Conservation (phyloP, 257 asterid species). For the Solanum lycopersicoides region DNA sequence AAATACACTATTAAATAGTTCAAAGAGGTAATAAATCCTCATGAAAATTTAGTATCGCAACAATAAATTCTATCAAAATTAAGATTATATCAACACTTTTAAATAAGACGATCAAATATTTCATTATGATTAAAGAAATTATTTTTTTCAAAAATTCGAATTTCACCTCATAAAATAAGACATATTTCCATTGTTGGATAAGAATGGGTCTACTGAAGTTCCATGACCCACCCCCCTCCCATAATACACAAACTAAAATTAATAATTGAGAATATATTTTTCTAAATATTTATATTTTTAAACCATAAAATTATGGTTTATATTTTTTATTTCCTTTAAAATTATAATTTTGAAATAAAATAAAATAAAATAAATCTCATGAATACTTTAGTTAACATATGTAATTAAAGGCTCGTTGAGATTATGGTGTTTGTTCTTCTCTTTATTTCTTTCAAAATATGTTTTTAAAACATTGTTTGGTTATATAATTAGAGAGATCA, state of each 20-base stretch:
- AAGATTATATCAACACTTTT: too few species aligned
- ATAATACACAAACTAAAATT: neutral
- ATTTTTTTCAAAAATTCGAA: neutral
- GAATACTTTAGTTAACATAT: neutral
- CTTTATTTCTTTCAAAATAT: neutral
- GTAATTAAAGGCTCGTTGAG: neutral
- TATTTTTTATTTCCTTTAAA: neutral
- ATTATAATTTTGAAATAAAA: neutral
- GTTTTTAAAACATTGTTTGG: neutral
- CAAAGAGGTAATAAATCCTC: too few species aligned
- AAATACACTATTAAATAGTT: too few species aligned
- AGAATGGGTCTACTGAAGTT: neutral
- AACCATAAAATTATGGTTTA: neutral
- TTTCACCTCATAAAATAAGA: neutral
- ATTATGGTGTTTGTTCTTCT: neutral
- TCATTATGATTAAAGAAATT: neutral
- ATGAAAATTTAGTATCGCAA: too few species aligned
- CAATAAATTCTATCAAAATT: too few species aligned
- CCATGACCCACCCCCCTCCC: neutral
- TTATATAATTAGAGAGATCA: neutral
- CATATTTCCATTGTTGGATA: neutral
- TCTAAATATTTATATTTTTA: neutral
- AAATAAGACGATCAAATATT: neutral
- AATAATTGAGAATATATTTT: neutral
- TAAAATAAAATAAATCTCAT: neutral